Conservation (phyloP, 2,329 filamentous ascomycete species). For the Aspergillus arachidicola region DNA sequence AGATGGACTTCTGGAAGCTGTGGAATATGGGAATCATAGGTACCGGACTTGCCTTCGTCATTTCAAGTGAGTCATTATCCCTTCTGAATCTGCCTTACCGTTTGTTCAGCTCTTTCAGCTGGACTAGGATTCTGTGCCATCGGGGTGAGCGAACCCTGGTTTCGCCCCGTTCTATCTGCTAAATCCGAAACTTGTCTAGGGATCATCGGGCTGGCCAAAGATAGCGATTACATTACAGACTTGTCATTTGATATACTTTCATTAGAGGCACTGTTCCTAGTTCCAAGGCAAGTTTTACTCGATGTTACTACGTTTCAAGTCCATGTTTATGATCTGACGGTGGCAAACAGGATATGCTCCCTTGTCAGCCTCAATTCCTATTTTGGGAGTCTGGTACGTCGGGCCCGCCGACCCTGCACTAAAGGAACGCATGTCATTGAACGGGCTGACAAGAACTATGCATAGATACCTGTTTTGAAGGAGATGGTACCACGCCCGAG, state of each 20-base stretch:
- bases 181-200: constrained; percentile 48
- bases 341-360: constrained; percentile 69
- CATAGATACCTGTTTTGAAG: constrained; percentile 79
- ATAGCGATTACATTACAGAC: constrained; percentile 67
- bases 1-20: constrained; percentile 78
- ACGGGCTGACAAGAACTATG: constrained; percentile 22
- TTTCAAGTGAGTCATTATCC: constrained; percentile 62
- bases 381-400: constrained; percentile 61
- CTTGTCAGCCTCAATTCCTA: constrained; percentile 85
- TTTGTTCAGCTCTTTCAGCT: constrained; percentile 7
- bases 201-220: constrained; percentile 64
- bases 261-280: constrained; percentile 84
- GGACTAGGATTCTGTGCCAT: constrained; percentile 4
- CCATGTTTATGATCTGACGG: constrained; percentile 23
- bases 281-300: constrained; percentile 60
- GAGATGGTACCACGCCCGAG: constrained; percentile 67
- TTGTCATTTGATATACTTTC: constrained; percentile 86
- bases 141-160: neutral
- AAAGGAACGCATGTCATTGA: constrained; percentile 9
- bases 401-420: constrained; percentile 20
- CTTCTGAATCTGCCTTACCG: constrained; percentile 26
- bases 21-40: constrained; percentile 75
- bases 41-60: constrained; percentile 70
- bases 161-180: constrained; percentile 2
- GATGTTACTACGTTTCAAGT: constrained; percentile 4